Conservation (phyloP, 1,139 yeast species). For the Nakaseomyces sp. region DNA sequence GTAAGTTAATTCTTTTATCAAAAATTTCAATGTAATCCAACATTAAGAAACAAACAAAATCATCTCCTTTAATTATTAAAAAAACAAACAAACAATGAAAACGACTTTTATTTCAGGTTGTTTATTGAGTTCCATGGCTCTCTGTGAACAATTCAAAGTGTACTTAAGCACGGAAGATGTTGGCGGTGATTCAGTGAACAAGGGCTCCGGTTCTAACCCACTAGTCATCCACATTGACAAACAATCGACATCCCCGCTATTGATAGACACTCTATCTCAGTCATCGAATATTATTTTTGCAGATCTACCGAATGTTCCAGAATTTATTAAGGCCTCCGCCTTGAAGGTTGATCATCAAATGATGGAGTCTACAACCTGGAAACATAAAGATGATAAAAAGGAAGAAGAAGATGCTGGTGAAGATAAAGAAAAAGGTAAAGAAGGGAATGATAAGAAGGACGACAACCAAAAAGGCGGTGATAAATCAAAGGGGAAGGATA, state of each 20-base stretch:
- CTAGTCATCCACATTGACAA: constrained; percentile 18
- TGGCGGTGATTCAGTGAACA: constrained; percentile 16
- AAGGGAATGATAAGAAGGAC: constrained; percentile 9
- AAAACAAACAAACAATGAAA: constrained; percentile 9
- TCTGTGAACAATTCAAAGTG: constrained; percentile 13
- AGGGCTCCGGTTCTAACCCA: constrained; percentile 9
- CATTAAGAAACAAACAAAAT: no score
- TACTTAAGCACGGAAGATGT: constrained; percentile 18
- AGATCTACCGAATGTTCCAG: constrained; percentile 22
- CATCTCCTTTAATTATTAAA: no score
- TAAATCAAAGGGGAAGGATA: constrained; percentile 7
- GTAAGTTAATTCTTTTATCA: no score
- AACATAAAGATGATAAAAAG: background rate
- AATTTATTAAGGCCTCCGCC: constrained; percentile 14
- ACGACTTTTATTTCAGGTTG: constrained; percentile 8
- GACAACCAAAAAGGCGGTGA: constrained; percentile 10
- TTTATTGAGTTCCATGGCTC: constrained; percentile 6
- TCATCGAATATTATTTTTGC: constrained; percentile 22
- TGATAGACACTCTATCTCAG: constrained; percentile 14
- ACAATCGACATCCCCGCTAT: constrained; percentile 15
- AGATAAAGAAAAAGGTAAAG: constrained; percentile 12
- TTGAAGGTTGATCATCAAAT: background rate
- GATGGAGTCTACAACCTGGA: background rate
- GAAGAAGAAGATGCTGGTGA: background rate
- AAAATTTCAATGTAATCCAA: no score